Evolutionary conservation across 1,284 basidiomycete genomes (phyloP), one percentile per base, ranked within the genome.

Genomic region (Puccinia hordei): DNA sequence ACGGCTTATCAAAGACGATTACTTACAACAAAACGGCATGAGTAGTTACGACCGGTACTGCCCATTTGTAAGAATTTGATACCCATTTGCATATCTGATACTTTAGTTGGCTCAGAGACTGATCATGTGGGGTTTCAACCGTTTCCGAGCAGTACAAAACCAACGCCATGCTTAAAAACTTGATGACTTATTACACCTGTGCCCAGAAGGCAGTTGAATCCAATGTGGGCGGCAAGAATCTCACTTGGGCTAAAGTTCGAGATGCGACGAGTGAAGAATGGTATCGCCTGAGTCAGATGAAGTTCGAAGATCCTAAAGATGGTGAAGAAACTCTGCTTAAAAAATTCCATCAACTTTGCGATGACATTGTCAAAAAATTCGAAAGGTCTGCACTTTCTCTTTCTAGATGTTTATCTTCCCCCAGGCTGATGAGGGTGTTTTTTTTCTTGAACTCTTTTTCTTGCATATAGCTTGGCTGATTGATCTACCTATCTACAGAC

Each of bases 11-110:
- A 99, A 87, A 84, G 93, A 98, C 84, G 97, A 99, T 87, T 99
- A 97, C 88, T 88, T 99, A 85, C 95, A 98, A 87, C 96, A 99
- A 88, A 98, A 99, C 85, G 97, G 97, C 85, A 98, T 98, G 89
- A 94, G 93, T 86, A 93, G 95, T 86, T 98, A 98, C 86, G 96
- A 98, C 87, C 90, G 94, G 80, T 98, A 90, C 88, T 99, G 97
- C 85, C 97, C 97, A 33, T 98, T 99, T 76, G 74, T 76, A 24
- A 76, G 74, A 49, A 46, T 24, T 13, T 44, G 35, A n/a, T 89
- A 95, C 95, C 90, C 96, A n/a, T 96, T 91, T 96, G 81, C 82
- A 22, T 66, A 15, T 0, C 35, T 27, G 41, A 17, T 0, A 49
- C 19, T 2, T 38, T 46, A 27, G 38, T 22, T 33, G 2, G 46